phyloP scores from a whole-genome alignment of 1,139 yeast species.

The Protomyces lactucae-debilis region DNA sequence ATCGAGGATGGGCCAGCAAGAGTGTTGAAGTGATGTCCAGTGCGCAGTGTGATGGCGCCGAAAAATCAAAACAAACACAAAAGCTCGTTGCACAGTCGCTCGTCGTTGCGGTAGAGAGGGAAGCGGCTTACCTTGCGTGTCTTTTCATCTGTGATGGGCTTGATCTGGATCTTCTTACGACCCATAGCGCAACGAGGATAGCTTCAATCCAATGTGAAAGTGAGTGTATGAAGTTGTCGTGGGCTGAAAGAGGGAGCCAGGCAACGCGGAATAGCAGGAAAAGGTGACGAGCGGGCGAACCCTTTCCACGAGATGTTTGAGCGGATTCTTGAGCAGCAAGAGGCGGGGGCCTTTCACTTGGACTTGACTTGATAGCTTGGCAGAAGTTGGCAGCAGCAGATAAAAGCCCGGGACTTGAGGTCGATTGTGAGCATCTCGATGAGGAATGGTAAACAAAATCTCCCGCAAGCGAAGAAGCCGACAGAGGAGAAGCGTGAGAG shows the following conservation, averaged over 20 bases:
- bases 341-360: too few species aligned
- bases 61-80: not conserved
- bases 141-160: constrained; percentile 26
- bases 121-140: constrained; percentile 17
- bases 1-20: not conserved
- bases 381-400: not conserved
- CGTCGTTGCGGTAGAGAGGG: too few species aligned
- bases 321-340: too few species aligned
- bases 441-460: not conserved
- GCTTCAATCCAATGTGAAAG: too few species aligned
- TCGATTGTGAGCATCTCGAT: not conserved
- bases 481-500: not conserved
- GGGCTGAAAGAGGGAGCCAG: too few species aligned
- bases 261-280: too few species aligned
- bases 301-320: too few species aligned
- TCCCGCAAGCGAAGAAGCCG: too few species aligned
- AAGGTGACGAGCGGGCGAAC: too few species aligned
- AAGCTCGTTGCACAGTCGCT: not conserved
- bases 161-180: constrained; percentile 28
- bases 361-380: not conserved
- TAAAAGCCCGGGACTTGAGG: not conserved
- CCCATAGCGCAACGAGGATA: constrained; percentile 6
- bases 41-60: too few species aligned
- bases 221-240: too few species aligned
- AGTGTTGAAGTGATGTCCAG: too few species aligned